Evolutionary conservation across 2,329 filamentous ascomycete species (phyloP), one percentile per base, ranked within the genome.

Genomic region (Aspergillus sp.): DNA sequence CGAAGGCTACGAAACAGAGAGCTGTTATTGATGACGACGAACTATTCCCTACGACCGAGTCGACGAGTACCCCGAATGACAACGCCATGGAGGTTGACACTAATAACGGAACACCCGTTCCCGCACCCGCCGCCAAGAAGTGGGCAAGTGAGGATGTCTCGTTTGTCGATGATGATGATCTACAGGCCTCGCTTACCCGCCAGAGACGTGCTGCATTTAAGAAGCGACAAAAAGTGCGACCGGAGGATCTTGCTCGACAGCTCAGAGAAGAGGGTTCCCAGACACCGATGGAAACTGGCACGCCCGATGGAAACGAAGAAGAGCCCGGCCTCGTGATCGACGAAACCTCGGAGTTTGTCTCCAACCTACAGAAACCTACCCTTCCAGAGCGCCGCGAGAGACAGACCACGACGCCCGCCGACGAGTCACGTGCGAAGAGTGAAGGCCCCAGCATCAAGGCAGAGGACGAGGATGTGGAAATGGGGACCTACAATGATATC

Each of bases 281-380:
- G 55, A 80, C 79, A 1, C 78, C 79, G 9, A 80, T 85, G 70
- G 88, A 87, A 19, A 85, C 88, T 30, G 87, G 89, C 53, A 84
- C 84, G 23, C 79, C 84, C 3, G 80, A 85, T 3, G 80, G 80
- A 19, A 71, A 77, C 9, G 81, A 83, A 45, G 82, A 84, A 54
- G 79, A 80, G 36, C 81, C 81, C 2, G 94, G 92, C 1, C 81
- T 99, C 1, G 85, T 97, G n/a, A 93, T 99, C 59, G 94, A 97
- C 62, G 95, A 97, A 72, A 97, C 94, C 0, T 92, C 92, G 0
- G 93, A 97, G 69, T 99, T 99, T 69, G 90, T 99, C 30, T 90
- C 92, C 25, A 92, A 92, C 57, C 78, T 99, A 58, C 90, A 89
- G 71, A 90, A 89, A 60, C 86, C 89, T 13, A 84, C 79, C 2